Evolutionary conservation across 2,329 filamentous ascomycete genomes (phyloP), one percentile per base, ranked within the genome.

Genomic region (Colletotrichum lupini): DNA sequence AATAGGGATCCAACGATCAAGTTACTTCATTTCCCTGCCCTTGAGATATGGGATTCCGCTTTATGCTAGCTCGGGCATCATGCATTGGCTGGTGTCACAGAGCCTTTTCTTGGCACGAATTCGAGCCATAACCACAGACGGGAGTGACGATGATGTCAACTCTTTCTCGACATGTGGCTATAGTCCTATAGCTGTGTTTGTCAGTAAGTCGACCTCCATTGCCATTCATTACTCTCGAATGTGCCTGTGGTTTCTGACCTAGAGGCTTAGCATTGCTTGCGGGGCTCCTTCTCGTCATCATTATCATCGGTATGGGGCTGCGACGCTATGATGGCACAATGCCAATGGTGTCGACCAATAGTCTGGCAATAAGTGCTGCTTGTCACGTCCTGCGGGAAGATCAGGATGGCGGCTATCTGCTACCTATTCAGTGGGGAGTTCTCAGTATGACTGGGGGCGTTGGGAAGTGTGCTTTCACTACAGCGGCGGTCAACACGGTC

Each of bases 1-100:
- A 0, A 70, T 74, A 1, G 83, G 82, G 5, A 77, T 79, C 4
- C 85, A 88, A 74, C 79, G 84, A 4, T 82, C 81, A 0, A 84
- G 80, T 1, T 87, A 85, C 71, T 86, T 82, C 59, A 82, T 88
- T 12, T 82, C 81, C 3, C 74, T 89, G 2, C 86, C 86, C 1
- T 82, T 84, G 49, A 79, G 79, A 19, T 89, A 86, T 67, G 82
- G 81, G 0, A 64, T 87, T 0, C 83, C 85, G 0, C 76, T 87
- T 1, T 77, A 83, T 1, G 71, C 76, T 0, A 73, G 76, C 2
- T 82, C 80, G 1, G 80, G 77, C 0, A 4, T 85, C 1, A 77
- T 88, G 66, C 86, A 88, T 75, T 89, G 86, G 86, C 78, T 88
- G 5, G 79, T 86, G 4, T 88, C 86, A 0, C 85, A 87, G 71